phyloP scores from a whole-genome alignment of 192 early-diverging fungal species.

The Rhizoclosmatium sp. region DNA sequence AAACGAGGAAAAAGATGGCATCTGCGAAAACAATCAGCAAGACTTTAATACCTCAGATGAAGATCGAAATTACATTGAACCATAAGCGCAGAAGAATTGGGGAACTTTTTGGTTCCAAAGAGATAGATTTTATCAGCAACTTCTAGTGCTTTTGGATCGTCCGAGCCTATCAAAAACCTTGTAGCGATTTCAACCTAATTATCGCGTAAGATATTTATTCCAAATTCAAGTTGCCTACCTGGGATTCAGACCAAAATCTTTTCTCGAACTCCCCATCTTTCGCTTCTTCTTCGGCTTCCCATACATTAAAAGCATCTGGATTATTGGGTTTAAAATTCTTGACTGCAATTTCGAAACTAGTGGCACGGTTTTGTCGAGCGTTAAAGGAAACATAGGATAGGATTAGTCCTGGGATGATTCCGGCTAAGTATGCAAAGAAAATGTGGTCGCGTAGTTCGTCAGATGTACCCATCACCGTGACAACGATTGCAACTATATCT shows the following conservation, averaged over 20 bases:
- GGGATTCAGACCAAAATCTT: conserved; percentile 36
- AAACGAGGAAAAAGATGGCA: conserved; percentile 40
- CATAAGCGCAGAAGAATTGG: conserved; percentile 32
- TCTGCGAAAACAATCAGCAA: conserved; percentile 5
- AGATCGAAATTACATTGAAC: conserved; percentile 32
- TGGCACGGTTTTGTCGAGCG: conserved; percentile 22
- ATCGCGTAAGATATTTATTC: background rate
- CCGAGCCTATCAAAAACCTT: conserved; percentile 28
- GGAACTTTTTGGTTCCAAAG: conserved; percentile 43
- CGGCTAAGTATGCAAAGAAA: conserved; percentile 31
- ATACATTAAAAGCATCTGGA: conserved; percentile 26
- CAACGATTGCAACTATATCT: conserved; percentile 27
- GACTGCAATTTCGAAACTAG: conserved; percentile 33
- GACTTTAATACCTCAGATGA: background rate
- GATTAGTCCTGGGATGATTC: conserved; percentile 5
- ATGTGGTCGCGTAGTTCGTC: conserved; percentile 19
- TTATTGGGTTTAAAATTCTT: conserved; percentile 33
- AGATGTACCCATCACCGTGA: background rate
- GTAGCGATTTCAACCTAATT: conserved; percentile 41
- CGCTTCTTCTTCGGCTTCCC: conserved; percentile 33
- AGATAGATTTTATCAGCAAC: conserved; percentile 40
- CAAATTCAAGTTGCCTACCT: conserved; percentile 1
- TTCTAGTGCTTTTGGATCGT: conserved; percentile 21
- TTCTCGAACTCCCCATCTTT: conserved; percentile 29
- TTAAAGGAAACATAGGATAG: conserved; percentile 25